Conservation (phyloP, 495 filamentous ascomycete genomes). For the Filosporella fistucella region DNA sequence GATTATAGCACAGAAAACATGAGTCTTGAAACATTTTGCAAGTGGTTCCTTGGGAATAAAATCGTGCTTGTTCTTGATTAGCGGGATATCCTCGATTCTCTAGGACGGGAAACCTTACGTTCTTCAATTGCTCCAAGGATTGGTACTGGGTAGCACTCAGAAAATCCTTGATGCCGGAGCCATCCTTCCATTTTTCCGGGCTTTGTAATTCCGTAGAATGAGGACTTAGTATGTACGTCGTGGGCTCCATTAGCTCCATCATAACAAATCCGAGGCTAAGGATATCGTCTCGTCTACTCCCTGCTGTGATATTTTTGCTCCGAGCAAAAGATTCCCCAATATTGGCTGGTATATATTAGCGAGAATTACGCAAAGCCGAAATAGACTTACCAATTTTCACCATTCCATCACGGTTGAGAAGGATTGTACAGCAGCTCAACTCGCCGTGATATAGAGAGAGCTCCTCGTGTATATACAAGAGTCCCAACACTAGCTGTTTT, state of each 20-base stretch:
- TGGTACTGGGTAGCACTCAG: slow-evolving; percentile 10
- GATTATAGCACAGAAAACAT: slow-evolving; percentile 11
- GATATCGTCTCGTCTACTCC: background rate
- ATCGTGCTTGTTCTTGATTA: slow-evolving; percentile 1
- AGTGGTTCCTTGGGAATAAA: background rate
- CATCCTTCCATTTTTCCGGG: background rate
- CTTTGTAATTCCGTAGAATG: background rate
- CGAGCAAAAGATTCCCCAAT: background rate
- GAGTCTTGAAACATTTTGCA: slow-evolving; percentile 7
- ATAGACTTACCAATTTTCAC: slow-evolving; percentile 15
- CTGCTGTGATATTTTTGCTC: background rate
- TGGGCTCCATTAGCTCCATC: background rate
- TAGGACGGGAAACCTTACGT: background rate
- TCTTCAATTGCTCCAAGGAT: slow-evolving; percentile 10
- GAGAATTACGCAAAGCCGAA: background rate
- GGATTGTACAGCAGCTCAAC: slow-evolving; percentile 10
- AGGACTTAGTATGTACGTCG: background rate
- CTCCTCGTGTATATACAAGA: slow-evolving; percentile 13
- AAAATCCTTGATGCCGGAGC: slow-evolving; percentile 8
- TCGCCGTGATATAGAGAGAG: slow-evolving; percentile 10
- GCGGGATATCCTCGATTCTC: slow-evolving; percentile 2
- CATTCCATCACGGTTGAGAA: slow-evolving; percentile 10
- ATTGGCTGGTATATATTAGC: background rate
- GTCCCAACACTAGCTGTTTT: slow-evolving; percentile 6
- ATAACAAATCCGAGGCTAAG: background rate